phyloP scores from a whole-genome alignment of 441 rosid genomes.

The Aquilaria agallochum region DNA sequence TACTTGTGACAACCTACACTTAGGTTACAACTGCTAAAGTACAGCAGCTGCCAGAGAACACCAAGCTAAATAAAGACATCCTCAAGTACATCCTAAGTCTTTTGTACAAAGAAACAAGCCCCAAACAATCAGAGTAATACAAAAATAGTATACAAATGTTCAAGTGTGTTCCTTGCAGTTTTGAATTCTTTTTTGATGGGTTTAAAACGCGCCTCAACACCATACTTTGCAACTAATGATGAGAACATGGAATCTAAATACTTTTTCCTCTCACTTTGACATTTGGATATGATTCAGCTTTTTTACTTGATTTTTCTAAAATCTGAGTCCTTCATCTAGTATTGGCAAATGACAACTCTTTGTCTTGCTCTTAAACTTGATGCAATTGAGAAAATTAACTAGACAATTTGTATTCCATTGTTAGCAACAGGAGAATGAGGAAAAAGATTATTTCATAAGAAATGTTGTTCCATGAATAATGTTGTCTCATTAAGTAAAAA shows the following conservation, averaged over 20 bases:
- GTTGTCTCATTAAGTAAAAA: no score
- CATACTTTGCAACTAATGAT: constrained; percentile 67
- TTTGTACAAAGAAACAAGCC: not conserved
- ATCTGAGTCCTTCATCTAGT: no score
- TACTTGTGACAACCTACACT: no score
- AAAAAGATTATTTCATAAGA: not conserved
- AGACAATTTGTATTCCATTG: no score
- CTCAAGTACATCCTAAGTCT: not conserved
- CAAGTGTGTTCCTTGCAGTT: constrained; percentile 72
- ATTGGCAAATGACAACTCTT: no score
- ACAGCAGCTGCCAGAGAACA: no score
- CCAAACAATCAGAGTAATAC: no score
- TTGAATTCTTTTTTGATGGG: constrained; percentile 92
- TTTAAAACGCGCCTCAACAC: constrained; percentile 47
- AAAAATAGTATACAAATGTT: constrained; percentile 5
- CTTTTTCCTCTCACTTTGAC: constrained; percentile 60
- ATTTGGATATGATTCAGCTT: constrained; percentile 55
- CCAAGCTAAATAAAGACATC: no score
- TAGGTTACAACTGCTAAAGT: no score
- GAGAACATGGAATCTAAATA: constrained; percentile 81
- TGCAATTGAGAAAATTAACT: no score
- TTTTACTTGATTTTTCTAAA: constrained; percentile 23
- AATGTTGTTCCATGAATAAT: no score
- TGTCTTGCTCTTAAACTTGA: no score
- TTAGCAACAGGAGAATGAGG: not conserved